Base-by-base conservation (phyloP, 805 yeast species). In the Candida patagonica region DNA sequence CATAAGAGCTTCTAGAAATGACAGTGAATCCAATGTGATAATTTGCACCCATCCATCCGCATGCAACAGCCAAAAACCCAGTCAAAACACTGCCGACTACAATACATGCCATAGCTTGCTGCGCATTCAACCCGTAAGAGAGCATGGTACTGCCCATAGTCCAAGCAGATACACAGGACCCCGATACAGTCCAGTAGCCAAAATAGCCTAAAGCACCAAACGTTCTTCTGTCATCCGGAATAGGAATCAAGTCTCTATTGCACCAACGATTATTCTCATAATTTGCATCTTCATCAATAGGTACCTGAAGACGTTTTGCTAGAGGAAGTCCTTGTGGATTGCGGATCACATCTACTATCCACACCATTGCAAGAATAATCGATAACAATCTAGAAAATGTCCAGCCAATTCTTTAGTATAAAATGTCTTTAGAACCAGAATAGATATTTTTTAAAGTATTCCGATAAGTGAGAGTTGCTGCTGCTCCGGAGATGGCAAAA, bases 21-120 rank as follows among this genome's bases (percentile, higher is more conserved):
- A 72, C 61, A 2, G 76, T 65, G 46, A 61, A 73, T 1, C 76
- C 75, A 30, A 73, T 60, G 50, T 70, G 76, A 53, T 65, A 72
- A 17, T 62, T 60, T 6, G 68, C 63, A 25, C 78, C 77, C 12
- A 65, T 67, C 52, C 65, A 62, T 25, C 73, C 71, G 43, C 68
- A 69, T 9, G 63, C 52, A 6, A 67, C 53, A 8, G 73, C 68
- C 32, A 66, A 54, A 2, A 59, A 44, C 29, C 65, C 62, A 39
- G 68, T 64, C 34, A 72, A 47, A 10, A 59, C 22, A 37, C 67
- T 64, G 4, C 67, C 74, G 16, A 72, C 40, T 16, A 68, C 60
- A 16, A 68, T 59, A 16, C 60, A 57, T 5, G 68, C 66, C 67
- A 71, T 66, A 1, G 71, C 54, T 41, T 67, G 61, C 48, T 67